A percentile compares a stretch with the other conserved stretches of the same genome.
Evolutionary conservation across 176 grass and related monocot species (phyloP).

Genomic region (Oryza officinalis): DNA sequence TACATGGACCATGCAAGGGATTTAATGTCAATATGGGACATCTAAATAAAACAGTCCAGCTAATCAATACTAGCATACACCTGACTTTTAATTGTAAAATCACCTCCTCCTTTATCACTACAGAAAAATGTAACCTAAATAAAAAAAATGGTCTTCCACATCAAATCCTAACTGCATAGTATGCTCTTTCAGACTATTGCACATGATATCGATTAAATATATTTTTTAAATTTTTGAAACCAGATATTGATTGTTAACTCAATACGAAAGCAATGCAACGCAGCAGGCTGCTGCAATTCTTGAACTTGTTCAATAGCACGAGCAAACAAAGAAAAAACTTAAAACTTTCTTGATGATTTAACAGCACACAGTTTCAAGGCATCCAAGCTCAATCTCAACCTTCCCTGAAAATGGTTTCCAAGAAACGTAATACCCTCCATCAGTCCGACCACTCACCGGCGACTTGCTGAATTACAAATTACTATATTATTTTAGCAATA

Average conservation of each 20-base stretch:
- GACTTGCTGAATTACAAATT: neutral
- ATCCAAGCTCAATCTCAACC: neutral
- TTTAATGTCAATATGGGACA: neutral
- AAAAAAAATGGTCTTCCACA: neutral
- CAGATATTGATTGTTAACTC: neutral
- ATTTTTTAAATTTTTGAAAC: neutral
- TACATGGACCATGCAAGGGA: neutral
- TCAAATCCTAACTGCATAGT: too few relatives aligned
- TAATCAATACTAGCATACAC: neutral
- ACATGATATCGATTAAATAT: neutral
- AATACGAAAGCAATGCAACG: neutral
- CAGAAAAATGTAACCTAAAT: too few relatives aligned
- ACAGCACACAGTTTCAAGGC: neutral
- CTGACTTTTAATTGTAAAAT: neutral
- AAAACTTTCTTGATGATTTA: neutral
- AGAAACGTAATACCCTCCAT: neutral
- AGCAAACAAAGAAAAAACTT: neutral
- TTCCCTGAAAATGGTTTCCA: neutral
- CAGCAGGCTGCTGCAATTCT: neutral
- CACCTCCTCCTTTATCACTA: neutral
- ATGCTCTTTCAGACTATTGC: neutral
- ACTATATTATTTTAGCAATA: neutral
- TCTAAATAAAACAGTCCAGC: neutral
- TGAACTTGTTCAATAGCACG: neutral
- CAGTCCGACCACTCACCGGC: neutral